phyloP scores from a whole-genome alignment of 106 monocot genomes.

The Acanthochlamys bracteata region DNA sequence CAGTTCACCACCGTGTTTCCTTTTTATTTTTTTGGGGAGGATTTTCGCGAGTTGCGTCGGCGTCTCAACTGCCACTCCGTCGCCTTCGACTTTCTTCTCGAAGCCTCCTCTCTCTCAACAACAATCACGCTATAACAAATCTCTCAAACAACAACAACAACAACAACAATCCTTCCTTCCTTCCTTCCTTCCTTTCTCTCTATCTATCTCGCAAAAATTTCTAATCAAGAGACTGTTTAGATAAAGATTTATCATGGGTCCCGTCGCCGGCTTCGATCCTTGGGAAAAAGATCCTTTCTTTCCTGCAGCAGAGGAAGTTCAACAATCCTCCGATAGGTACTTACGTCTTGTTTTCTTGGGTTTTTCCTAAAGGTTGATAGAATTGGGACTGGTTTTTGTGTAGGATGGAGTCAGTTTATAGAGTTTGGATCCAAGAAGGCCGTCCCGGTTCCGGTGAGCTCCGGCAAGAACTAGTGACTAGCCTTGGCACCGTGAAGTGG shows the following conservation, averaged over 20 bases:
- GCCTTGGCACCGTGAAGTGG: conserved; percentile 8
- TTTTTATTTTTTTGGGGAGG: background rate
- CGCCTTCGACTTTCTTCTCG: background rate
- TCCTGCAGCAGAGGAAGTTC: conserved; percentile 20
- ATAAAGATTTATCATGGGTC: too few relatives aligned
- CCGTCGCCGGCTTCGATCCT: conserved; percentile 6
- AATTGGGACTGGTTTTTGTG: background rate
- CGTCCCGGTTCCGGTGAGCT: background rate
- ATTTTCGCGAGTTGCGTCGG: background rate
- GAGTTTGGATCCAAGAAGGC: conserved; percentile 4
- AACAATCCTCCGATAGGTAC: conserved; percentile 22
- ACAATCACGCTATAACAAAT: too few relatives aligned
- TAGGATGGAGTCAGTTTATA: conserved; percentile 11
- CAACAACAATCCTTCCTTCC: background rate
- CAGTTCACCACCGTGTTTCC: too few relatives aligned
- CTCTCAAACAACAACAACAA: background rate
- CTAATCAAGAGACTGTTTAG: background rate
- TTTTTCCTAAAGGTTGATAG: background rate
- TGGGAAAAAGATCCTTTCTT: conserved; percentile 28
- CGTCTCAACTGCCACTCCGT: too few relatives aligned
- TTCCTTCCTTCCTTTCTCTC: background rate
- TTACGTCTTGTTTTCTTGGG: background rate
- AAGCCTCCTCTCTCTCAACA: background rate
- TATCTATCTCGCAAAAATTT: background rate
- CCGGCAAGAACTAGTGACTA: background rate